Conservation (phyloP, 1,284 basidiomycete genomes). For the Earliella scabrosa region DNA sequence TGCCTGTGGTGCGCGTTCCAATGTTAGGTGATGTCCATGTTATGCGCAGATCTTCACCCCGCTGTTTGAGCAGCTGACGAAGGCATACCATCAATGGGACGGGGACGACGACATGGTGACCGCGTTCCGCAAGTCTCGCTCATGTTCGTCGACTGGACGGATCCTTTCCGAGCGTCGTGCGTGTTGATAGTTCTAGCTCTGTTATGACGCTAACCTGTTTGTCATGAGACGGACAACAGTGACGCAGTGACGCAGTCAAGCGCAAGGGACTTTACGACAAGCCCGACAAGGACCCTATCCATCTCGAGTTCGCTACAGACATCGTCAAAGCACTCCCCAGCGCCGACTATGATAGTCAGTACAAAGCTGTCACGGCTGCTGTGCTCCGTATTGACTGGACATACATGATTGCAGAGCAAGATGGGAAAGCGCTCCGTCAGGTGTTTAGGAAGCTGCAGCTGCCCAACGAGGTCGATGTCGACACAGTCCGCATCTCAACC, state of each 20-base stretch:
- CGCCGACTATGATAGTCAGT: conserved; percentile 48
- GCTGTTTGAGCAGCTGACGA: conserved; percentile 71
- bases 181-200: no score
- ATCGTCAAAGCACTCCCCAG: conserved; percentile 70
- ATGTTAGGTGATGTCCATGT: no score
- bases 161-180: conserved; percentile 82
- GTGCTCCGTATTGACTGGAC: not conserved
- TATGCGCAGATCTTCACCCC: conserved; percentile 77
- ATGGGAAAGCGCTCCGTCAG: conserved; percentile 82
- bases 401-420: conserved; percentile 57
- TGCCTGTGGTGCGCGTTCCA: no score
- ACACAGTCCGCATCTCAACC: conserved; percentile 65
- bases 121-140: conserved; percentile 80
- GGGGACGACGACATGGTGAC: conserved; percentile 83
- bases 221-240: conserved; percentile 19
- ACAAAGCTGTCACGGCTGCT: not conserved
- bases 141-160: conserved; percentile 93
- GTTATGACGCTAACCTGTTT: not conserved
- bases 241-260: conserved; percentile 39
- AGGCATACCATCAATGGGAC: conserved; percentile 75
- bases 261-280: no score
- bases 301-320: conserved; percentile 80
- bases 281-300: conserved; percentile 57
- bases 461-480: conserved; percentile 66
- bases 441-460: conserved; percentile 81